Evolutionary conservation across 805 yeast species (phyloP).

Genomic region (Cyberlindnera veronae): DNA sequence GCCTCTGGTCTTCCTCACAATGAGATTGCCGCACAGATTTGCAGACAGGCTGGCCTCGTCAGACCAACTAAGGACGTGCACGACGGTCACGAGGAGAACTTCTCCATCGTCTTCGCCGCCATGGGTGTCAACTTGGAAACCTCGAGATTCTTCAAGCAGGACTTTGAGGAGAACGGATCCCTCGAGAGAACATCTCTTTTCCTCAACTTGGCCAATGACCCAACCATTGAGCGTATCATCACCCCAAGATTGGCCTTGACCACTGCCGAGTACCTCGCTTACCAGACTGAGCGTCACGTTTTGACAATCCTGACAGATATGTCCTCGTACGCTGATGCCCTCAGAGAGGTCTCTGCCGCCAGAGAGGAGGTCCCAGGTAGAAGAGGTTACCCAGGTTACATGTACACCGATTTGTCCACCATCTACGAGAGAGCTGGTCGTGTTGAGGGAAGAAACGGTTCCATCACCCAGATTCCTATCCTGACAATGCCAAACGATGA

Average conservation of each 20-base stretch:
- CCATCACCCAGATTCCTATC: slow-evolving; percentile 98
- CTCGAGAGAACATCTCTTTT: slow-evolving; percentile 96
- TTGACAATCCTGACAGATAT: slow-evolving; percentile 96
- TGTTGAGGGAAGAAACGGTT: slow-evolving; percentile 99
- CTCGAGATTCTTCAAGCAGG: slow-evolving; percentile 97
- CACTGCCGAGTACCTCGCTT: slow-evolving; percentile 97
- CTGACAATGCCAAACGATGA: slow-evolving; percentile 99
- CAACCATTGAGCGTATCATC: slow-evolving; percentile 98
- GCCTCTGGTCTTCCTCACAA: slow-evolving; percentile 99
- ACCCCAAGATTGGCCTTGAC: slow-evolving; percentile 99
- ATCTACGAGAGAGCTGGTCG: slow-evolving; percentile 99
- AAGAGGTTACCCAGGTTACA: slow-evolving; percentile 99
- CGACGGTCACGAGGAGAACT: slow-evolving; percentile 99
- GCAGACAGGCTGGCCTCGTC: slow-evolving; percentile 99
- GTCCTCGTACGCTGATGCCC: slow-evolving; percentile 99
- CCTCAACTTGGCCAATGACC: slow-evolving; percentile 97
- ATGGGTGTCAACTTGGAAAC: slow-evolving; percentile 99
- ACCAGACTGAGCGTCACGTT: slow-evolving; percentile 99
- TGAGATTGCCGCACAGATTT: slow-evolving; percentile 99
- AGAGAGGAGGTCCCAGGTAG: slow-evolving; percentile 99
- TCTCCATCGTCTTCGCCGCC: slow-evolving; percentile 98
- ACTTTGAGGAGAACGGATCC: slow-evolving; percentile 98
- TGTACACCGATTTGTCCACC: slow-evolving; percentile 99
- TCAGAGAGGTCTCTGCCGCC: slow-evolving; percentile 99
- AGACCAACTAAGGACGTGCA: slow-evolving; percentile 99